These are phyloP conservation scores for Phytophthora ramorum DNA, from an alignment of 352 stramenopile species.

Conservation along the genomic window DNA sequence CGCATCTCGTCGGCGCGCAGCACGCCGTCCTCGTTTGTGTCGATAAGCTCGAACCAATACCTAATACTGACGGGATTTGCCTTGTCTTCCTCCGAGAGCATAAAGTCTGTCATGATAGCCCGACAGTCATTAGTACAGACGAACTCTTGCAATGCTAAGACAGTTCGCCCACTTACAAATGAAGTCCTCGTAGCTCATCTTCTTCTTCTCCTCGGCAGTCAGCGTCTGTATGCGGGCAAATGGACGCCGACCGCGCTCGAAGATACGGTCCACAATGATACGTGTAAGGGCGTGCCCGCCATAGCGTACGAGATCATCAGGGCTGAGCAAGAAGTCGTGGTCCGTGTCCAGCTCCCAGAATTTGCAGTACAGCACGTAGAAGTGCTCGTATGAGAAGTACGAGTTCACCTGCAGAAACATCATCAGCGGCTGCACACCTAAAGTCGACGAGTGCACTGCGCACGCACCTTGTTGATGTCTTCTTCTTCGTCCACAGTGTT, in stretches of 20 bases:
- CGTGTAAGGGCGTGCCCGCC: slow-evolving; percentile 83
- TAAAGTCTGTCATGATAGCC: slow-evolving; percentile 89
- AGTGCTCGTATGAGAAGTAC: slow-evolving; percentile 99
- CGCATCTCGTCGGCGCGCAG: slow-evolving; percentile 97
- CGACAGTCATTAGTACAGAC: slow-evolving; percentile 1
- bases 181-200: slow-evolving; percentile 92
- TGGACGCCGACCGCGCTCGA: slow-evolving; percentile 78
- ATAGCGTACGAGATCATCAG: slow-evolving; percentile 87
- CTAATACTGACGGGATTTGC: slow-evolving; percentile 95
- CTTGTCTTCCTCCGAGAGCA: slow-evolving; percentile 99
- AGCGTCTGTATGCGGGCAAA: slow-evolving; percentile 85
- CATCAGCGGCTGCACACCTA: not conserved
- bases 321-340: slow-evolving; percentile 86
- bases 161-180: slow-evolving; percentile 67
- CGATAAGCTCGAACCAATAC: slow-evolving; percentile 99
- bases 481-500: slow-evolving; percentile 98
- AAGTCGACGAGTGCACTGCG: not conserved
- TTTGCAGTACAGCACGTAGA: slow-evolving; percentile 99
- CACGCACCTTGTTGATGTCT: slow-evolving; percentile 98
- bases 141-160: not conserved
- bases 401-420: slow-evolving; percentile 76
- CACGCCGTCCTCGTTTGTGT: slow-evolving; percentile 97
- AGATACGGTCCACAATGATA: slow-evolving; percentile 90
- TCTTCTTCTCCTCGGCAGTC: slow-evolving; percentile 85
- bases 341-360: slow-evolving; percentile 99